These are phyloP conservation scores for Globisporangium orthogonon DNA, from an alignment of 352 stramenopile species.

Conservation along the genomic window DNA sequence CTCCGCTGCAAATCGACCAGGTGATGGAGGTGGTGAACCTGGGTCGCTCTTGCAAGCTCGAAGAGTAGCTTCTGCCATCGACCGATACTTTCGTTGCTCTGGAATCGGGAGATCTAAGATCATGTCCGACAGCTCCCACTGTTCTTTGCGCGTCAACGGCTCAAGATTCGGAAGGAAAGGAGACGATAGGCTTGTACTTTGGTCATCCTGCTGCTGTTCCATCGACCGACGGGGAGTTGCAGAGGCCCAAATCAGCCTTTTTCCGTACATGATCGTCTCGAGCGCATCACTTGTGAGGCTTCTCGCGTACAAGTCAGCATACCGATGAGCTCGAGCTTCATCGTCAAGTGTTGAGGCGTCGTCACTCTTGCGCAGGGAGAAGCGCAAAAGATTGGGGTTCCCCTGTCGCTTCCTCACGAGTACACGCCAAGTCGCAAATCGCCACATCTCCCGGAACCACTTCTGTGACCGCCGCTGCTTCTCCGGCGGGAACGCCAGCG, in stretches of 20 bases:
- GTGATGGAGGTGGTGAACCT: conserved; percentile 14
- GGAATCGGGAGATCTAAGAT: conserved; percentile 35
- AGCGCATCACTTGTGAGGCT: conserved; percentile 35
- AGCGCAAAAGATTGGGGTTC: conserved; percentile 7
- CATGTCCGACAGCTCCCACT: conserved; percentile 65
- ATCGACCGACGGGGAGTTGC: conserved; percentile 12
- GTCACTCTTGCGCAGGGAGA: not conserved
- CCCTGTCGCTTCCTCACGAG: conserved; percentile 24
- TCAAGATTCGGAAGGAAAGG: conserved; percentile 19
- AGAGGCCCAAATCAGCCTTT: conserved; percentile 16
- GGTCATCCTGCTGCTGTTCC: not conserved
- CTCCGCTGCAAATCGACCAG: conserved; percentile 12
- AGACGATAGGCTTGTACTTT: not conserved
- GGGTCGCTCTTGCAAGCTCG: conserved; percentile 24
- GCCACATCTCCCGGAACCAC: conserved; percentile 70
- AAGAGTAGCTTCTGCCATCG: conserved; percentile 29
- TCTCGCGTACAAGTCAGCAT: conserved; percentile 55
- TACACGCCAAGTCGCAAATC: conserved; percentile 47
- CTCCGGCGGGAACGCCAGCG: conserved; percentile 9
- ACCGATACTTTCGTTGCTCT: conserved; percentile 45
- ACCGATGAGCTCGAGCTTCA: conserved; percentile 11
- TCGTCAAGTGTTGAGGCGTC: conserved; percentile 3
- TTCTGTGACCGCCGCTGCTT: conserved; percentile 28
- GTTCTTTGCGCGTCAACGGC: conserved; percentile 35
- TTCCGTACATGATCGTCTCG: conserved; percentile 33